Evolutionary conservation across 495 filamentous ascomycete genomes (phyloP), one percentile per base, ranked within the genome.

Genomic region (Halenospora varia): DNA sequence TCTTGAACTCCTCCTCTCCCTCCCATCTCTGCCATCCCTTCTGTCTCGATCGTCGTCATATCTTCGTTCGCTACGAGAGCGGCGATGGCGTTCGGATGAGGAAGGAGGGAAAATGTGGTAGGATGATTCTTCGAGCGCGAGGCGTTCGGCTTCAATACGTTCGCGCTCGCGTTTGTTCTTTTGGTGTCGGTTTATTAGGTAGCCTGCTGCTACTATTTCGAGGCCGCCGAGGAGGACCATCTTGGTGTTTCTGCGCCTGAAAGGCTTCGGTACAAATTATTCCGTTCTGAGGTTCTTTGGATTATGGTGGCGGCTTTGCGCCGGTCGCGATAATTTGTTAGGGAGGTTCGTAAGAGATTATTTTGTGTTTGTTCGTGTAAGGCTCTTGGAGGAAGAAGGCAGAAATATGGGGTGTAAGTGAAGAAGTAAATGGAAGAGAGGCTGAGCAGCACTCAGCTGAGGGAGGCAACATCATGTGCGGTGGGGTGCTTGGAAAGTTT

Each of bases 191-290:
- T 62, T 52, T 17, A 65, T 62, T 10, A 65, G 29, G 40, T 65
- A 65, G 51, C 55, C 62, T 3, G 59, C 62, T 9, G 62, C 62
- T 11, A 65, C 62, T 4, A 65, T 17, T 29, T 65, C 62, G 20
- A 65, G 53, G 13, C 62, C 62, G 20, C 62, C 62, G 4, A 65
- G 55, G 29, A 65, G 48, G 26, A 65, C 62, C 62, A 65, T 65
- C 8, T 56, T 65, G 50, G 22, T 20, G 25, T 20, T 25, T 45
- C 46, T 25, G 15, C 10, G 42, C 45, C 19, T 13, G 10, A 6
- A 10, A 47, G 44, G 10, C 10, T 4, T 49, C 22, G 3, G 19
- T n/a, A 13, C n/a, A n/a, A n/a, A n/a, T n/a, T n/a, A n/a, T n/a
- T n/a, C n/a, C n/a, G n/a, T n/a, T n/a, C n/a, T n/a, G n/a, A n/a